Evolutionary conservation across 2,329 filamentous ascomycete species (phyloP).

Genomic region (Aspergillus cejpii): DNA sequence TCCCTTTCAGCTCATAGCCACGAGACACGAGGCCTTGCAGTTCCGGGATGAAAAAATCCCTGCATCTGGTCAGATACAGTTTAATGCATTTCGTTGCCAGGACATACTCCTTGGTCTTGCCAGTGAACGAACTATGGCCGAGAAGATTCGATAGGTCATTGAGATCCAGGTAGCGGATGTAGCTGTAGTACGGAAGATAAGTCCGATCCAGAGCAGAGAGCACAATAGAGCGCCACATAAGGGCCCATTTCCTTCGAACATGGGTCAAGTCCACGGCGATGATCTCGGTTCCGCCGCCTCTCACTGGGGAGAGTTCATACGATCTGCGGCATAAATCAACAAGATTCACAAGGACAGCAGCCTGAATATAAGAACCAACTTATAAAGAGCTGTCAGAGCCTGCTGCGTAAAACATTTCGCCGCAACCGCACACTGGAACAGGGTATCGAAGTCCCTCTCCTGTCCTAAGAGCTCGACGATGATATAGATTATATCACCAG

Average conservation of each 20-base stretch:
- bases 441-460: slow-evolving; percentile 22
- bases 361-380: slow-evolving; percentile 14
- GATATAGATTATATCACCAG: slow-evolving; percentile 23
- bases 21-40: slow-evolving; percentile 26
- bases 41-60: slow-evolving; percentile 48
- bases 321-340: slow-evolving; percentile 32
- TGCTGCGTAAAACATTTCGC: slow-evolving; percentile 19
- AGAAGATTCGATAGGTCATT: slow-evolving; percentile 56
- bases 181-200: slow-evolving; percentile 62
- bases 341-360: slow-evolving; percentile 1
- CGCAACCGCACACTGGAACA: slow-evolving; percentile 26
- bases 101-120: slow-evolving; percentile 51
- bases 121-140: slow-evolving; percentile 53
- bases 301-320: slow-evolving; percentile 43
- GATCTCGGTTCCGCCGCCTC: slow-evolving; percentile 37
- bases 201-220: slow-evolving; percentile 57
- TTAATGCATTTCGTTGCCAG: slow-evolving; percentile 11
- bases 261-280: background rate
- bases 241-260: slow-evolving; percentile 49
- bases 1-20: slow-evolving; percentile 16
- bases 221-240: slow-evolving; percentile 63
- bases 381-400: slow-evolving; percentile 21
- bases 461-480: slow-evolving; percentile 22
- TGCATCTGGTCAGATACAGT: slow-evolving; percentile 16
- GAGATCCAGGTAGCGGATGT: slow-evolving; percentile 59